Evolutionary conservation across 2,329 filamentous ascomycete genomes (phyloP), one percentile per base, ranked within the genome.

Genomic region (Dactylonectria macrodidyma): DNA sequence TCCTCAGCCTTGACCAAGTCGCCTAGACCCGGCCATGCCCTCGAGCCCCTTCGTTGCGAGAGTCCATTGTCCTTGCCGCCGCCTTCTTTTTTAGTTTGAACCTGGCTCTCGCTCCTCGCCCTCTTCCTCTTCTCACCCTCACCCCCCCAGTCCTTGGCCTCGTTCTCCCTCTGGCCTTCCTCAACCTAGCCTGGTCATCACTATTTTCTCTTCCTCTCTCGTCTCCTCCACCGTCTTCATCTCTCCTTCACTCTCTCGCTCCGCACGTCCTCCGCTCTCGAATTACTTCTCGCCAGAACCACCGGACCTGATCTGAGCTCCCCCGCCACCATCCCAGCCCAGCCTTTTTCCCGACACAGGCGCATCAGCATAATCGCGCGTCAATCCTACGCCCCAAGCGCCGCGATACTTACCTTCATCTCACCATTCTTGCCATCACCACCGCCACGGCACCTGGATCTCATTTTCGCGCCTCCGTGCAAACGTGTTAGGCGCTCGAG

Each of bases 301-400:
- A n/a, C 65, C 69, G 64, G 68, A 60, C 70, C 62, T 73, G 73
- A 73, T 76, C 73, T 75, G 71, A 76, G 73, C 74, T 76, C 74
- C 76, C 73, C 73, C 68, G 74, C 74, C 74, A 72, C 69, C 69
- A 71, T 68, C 71, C 66, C 66, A 67, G 62, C 67, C 52, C 65
- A 62, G 65, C 58, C 62, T 67, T 76, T 71, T 61, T 67, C 66
- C 64, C 69, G 67, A 63, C 71, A 76, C 75, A 75, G 75, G 68
- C 75, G 74, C 75, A 75, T 60, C 60, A 66, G 63, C 73, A 76
- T 77, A 77, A 77, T 77, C 75, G 75, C 75, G 75, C 75, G 75
- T 75, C 74, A 79, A 77, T 68, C 71, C 72, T 62, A 73, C 73
- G 71, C 73, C 70, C 72, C 75, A 77, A 77, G 76, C 76, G 76